Evolutionary conservation across 2,329 filamentous ascomycete genomes (phyloP), one percentile per base, ranked within the genome.

Genomic region (Mycosphaerella sp.): DNA sequence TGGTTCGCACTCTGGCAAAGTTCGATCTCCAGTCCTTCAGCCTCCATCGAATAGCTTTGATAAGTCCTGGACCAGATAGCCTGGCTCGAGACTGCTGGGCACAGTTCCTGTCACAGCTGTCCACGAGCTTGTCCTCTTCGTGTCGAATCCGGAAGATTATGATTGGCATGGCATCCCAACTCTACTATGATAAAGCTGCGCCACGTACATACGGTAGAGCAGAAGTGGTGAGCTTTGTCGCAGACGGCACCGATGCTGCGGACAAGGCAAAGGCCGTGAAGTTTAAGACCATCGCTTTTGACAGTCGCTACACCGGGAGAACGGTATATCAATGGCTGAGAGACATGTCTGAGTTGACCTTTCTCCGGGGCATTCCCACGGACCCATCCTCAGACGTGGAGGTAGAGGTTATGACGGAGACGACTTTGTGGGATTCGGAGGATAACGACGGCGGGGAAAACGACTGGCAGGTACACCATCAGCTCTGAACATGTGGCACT

Each of bases 21-120:
- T 61, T 59, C 34, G 25, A 56, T 16, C 40, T 64, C 28, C 45
- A 44, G 16, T 58, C 57, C 5, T 43, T 62, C 40, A 62, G 57
- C 16, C 18, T 64, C 8, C 62, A 60, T 58, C 57, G 59, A 16
- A 44, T 61, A 21, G 37, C 17, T 25, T 17, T 45, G 36, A 14
- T 42, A 21, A 8, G 14, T 25, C 5, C 1, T 6, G 28, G 25
- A 41, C 39, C 28, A 10, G 14, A 35, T 25, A 40, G 41, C 21
- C 30, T 12, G 13, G 27, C 40, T 6, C 34, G 21, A 16, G 49
- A 54, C 41, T 37, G 37, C n/a, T 56, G 51, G 48, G 17, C 37
- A 13, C 17, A 52, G 12, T 45, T 56, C 17, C 35, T 56, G 9
- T n/a, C 21, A 16, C 30, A 49, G 40, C 42, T 56, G 13, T 43